These are phyloP conservation scores for Clarireedia homoeocarpa DNA, from an alignment of 2,329 filamentous ascomycete species.

Conservation along the genomic window DNA sequence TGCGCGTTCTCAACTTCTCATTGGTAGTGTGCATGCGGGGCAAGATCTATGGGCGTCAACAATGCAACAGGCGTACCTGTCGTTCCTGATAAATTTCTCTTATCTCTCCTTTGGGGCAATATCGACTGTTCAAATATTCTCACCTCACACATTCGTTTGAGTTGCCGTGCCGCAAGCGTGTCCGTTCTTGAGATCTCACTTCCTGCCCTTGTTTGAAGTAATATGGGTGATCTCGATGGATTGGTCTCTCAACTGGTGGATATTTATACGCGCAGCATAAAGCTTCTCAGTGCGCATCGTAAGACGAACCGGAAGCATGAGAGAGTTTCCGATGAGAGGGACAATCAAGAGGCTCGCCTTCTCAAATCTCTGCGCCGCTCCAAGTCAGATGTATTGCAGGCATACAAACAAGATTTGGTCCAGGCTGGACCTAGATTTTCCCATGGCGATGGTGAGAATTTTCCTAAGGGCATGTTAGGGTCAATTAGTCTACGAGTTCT, in stretches of 20 bases:
- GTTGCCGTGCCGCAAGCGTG: too few species aligned
- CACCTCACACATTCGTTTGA: neutral
- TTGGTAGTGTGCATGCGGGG: neutral
- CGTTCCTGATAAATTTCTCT: neutral
- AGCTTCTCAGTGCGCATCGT: slow-evolving; percentile 34
- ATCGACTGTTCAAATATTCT: neutral
- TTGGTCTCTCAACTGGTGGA: slow-evolving; percentile 38
- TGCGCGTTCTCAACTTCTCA: neutral
- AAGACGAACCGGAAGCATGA: slow-evolving; percentile 15
- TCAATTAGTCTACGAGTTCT: neutral
- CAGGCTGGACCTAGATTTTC: slow-evolving; percentile 36
- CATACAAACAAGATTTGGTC: slow-evolving; percentile 36
- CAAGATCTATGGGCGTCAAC: neutral
- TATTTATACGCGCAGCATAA: slow-evolving; percentile 34
- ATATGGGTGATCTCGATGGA: slow-evolving; percentile 36
- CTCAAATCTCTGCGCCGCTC: slow-evolving; percentile 25
- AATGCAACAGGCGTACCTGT: neutral
- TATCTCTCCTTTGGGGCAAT: neutral
- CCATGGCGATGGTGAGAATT: slow-evolving; percentile 40
- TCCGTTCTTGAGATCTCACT: neutral
- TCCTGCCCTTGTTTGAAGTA: slow-evolving; percentile 7
- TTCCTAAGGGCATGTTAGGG: neutral
- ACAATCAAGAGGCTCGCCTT: slow-evolving; percentile 30
- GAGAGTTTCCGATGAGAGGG: neutral
- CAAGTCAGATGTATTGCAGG: slow-evolving; percentile 31